Base-by-base conservation (phyloP, 768 basidiomycete species). In the Cystofilobasidium bisporidii region DNA sequence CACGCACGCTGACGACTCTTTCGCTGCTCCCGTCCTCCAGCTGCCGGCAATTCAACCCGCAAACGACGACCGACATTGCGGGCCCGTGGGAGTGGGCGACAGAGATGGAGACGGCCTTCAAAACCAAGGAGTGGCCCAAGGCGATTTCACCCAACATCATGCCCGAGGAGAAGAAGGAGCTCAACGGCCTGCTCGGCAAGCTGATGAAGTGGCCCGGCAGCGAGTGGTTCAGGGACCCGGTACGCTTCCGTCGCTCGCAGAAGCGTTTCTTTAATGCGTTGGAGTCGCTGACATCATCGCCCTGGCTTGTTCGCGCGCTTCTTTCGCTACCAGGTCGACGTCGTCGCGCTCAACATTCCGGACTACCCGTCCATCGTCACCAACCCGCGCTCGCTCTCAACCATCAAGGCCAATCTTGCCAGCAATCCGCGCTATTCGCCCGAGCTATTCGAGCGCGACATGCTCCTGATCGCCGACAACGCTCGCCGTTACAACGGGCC, bases 21-120 rank as follows among this genome's bases (percentile, higher is more conserved):
- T 11, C 32, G 33, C 14, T 22, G 43, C 40, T 36, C n/a, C 15
- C 30, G 56, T 26, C 47, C n/a, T n/a, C 10, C 64, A 78, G 76
- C 73, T 97, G 93, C 76, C 86, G 90, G 38, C 82, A 85, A 71
- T 99, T 98, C 82, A 99, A 99, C 73, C 88, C 88, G 22, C 83
- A 86, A 8, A 83, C 81, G 24, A 89, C 90, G 0, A 81, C 83
- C 57, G 53, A 56, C 4, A 56, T 56, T 8, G 53, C 53, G 28
- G 53, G 53, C 15, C 53, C 53, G 11, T 56, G 53, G 53, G 79
- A 81, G 32, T 87, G 85, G 71, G 88, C 88, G 3, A 86, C 88
- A 63, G 76, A 78, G 5, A 81, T 92, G 18, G 91, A 97, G 77
- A 83, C 80, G 58, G 81, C 76, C 10, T 92, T 87, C 80, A 86